Evolutionary conservation across 2,329 filamentous ascomycete species (phyloP), one percentile per base, ranked within the genome.

Genomic region (Ustulina deusta): DNA sequence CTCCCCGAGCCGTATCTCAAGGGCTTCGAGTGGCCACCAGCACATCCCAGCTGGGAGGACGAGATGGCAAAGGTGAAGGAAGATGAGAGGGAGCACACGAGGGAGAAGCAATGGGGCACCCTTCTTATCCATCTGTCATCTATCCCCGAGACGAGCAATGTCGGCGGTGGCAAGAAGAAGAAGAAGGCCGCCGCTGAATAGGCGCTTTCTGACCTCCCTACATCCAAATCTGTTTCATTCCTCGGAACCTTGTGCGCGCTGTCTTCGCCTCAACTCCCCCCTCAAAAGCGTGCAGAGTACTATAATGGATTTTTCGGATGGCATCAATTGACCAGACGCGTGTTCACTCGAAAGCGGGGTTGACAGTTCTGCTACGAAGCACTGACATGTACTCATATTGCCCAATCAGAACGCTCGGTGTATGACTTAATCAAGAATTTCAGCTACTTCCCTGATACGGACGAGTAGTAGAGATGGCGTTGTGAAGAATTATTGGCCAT

Each of bases 61-160:
- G 64, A 71, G 59, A 69, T 69, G 61, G 13, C 61, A 6, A 64
- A 25, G 44, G 49, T 69, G 11, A 69, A 72, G 5, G 69, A 74
- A 40, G 69, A 70, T 1, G 71, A 70, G 10, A 58, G 67, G 40
- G 67, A 72, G 38, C 61, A 73, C 42, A 69, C 97, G 82, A 93
- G 91, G 80, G 92, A 97, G 74, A 93, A 97, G 82, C 93, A 90
- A 78, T 97, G 93, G 90, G 95, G 93, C 62, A 88, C 89, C 72
- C 87, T 98, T 77, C 85, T 97, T 76, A 94, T 97, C 69, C 94
- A 97, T 81, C 92, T 97, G 77, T 71, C 94, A 96, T 82, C 92
- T 95, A 79, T 89, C 88, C 69, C 86, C 86, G 25, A 82, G 82
- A 57, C 81, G 85, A 68, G 80, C 70, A 80, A 76, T 66, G 76